Percentiles rank a stretch among this genome's conserved stretches.
Evolutionary conservation across 306 rosid species (phyloP).

Genomic region (Oemleria cerasiformis): DNA sequence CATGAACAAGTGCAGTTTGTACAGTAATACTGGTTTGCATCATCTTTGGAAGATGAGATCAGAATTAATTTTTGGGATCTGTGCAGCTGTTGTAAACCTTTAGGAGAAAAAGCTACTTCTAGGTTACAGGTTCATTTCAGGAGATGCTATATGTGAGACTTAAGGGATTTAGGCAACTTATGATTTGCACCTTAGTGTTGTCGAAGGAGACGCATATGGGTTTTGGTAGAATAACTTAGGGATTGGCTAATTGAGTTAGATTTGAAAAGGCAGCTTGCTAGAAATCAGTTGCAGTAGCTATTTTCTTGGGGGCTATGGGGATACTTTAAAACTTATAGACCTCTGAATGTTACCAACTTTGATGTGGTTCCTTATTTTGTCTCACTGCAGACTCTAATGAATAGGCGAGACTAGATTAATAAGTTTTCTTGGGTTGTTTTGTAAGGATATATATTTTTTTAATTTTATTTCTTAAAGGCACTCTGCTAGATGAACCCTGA

Average conservation of each 20-base stretch:
- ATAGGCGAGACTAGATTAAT: background rate
- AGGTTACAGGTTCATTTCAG: background rate
- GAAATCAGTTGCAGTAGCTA: background rate
- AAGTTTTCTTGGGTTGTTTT: background rate
- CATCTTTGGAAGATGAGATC: background rate
- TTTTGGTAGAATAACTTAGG: background rate
- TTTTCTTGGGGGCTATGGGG: background rate
- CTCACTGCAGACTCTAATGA: background rate
- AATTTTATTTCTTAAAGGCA: background rate
- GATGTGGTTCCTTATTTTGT: background rate
- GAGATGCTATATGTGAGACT: background rate
- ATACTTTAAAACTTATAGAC: background rate
- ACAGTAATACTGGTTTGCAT: background rate
- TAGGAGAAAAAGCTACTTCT: background rate
- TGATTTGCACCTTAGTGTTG: background rate
- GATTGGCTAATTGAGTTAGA: background rate
- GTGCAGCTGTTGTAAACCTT: background rate
- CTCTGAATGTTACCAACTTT: background rate
- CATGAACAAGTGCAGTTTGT: background rate
- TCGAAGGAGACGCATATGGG: background rate
- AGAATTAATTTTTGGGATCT: background rate
- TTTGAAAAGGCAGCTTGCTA: slow-evolving; percentile 2
- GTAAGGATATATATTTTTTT: background rate
- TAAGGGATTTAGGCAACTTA: background rate
- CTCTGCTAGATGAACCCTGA: background rate